Evolutionary conservation across 768 basidiomycete genomes (phyloP).

Genomic region (Lentinula sp.): DNA sequence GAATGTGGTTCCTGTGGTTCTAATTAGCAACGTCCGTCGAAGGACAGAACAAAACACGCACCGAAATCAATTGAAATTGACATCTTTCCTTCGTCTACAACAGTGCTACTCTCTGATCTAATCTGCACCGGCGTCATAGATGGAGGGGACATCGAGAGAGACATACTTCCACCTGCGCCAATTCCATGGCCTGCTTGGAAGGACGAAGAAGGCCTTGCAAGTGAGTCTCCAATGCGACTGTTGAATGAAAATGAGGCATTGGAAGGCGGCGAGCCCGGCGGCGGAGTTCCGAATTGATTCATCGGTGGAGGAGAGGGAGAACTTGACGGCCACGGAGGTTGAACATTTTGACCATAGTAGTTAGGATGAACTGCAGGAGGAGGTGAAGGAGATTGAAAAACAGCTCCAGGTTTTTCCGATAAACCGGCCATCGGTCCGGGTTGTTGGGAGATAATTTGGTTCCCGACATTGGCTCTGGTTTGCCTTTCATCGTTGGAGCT

Average conservation of each 20-base stretch:
- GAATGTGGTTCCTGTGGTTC: conserved; percentile 68
- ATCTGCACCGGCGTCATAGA: neutral
- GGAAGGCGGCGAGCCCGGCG: conserved; percentile 4
- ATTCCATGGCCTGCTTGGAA: neutral
- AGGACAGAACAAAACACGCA: conserved; percentile 22
- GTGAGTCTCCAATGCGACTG: conserved; percentile 7
- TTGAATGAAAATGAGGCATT: conserved; percentile 9
- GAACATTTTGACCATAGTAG: conserved; percentile 16
- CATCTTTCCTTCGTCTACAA: conserved; percentile 64
- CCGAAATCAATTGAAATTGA: conserved; percentile 83
- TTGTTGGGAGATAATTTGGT: conserved; percentile 43
- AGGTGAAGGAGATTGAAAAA: conserved; percentile 36
- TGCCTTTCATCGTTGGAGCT: conserved; percentile 22
- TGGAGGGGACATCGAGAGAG: neutral
- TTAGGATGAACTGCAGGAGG: conserved; percentile 33
- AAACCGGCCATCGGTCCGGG: conserved; percentile 34
- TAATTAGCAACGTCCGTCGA: neutral
- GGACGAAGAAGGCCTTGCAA: conserved; percentile 3
- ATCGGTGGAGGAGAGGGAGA: conserved; percentile 29
- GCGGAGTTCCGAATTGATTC: conserved; percentile 20
- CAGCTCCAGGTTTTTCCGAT: conserved; percentile 31
- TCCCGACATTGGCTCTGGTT: conserved; percentile 22
- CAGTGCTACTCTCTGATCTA: conserved; percentile 3
- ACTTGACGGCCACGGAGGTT: conserved; percentile 23
- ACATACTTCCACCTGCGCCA: neutral